Evolutionary conservation across 352 stramenopile genomes (phyloP).

Genomic region (Pythium periplocum): DNA sequence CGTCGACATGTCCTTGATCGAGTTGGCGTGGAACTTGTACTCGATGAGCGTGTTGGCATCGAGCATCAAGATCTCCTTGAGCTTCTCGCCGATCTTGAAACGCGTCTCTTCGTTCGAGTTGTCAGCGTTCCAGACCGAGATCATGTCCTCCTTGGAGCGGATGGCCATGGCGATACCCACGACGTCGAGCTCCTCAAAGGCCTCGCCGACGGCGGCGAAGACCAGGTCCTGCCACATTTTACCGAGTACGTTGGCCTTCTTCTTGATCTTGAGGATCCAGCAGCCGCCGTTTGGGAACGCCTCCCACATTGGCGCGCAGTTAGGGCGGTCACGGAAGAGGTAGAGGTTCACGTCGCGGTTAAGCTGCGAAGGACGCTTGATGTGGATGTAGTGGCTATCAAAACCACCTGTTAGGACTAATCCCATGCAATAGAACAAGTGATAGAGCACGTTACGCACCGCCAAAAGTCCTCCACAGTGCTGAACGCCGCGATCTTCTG

Average conservation of each 20-base stretch:
- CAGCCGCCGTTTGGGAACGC: conserved; percentile 90
- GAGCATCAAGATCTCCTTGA: conserved; percentile 93
- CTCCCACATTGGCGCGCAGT: conserved; percentile 89
- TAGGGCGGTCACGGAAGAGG: conserved; percentile 87
- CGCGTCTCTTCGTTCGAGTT: conserved; percentile 86
- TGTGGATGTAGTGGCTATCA: conserved; percentile 86
- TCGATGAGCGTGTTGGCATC: conserved; percentile 93
- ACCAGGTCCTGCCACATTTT: conserved; percentile 95
- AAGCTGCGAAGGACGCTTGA: conserved; percentile 90
- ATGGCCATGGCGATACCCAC: conserved; percentile 92
- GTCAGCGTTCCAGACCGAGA: conserved; percentile 93
- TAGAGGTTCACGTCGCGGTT: conserved; percentile 92
- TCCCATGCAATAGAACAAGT: no score
- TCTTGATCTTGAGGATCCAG: conserved; percentile 95
- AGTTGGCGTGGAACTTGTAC: conserved; percentile 93
- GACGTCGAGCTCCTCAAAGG: conserved; percentile 89
- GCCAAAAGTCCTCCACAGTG: conserved; percentile 93
- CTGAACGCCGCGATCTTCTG: conserved; percentile 88
- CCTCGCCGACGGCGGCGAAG: conserved; percentile 89
- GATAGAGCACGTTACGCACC: conserved; percentile 24
- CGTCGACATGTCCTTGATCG: conserved; percentile 91
- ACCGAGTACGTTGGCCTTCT: conserved; percentile 90
- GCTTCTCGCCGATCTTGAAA: conserved; percentile 87
- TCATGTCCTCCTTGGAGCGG: conserved; percentile 92
- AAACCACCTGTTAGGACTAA: background rate